Evolutionary conservation across 2,329 filamentous ascomycete species (phyloP).

Genomic region (Alternaria alternata): DNA sequence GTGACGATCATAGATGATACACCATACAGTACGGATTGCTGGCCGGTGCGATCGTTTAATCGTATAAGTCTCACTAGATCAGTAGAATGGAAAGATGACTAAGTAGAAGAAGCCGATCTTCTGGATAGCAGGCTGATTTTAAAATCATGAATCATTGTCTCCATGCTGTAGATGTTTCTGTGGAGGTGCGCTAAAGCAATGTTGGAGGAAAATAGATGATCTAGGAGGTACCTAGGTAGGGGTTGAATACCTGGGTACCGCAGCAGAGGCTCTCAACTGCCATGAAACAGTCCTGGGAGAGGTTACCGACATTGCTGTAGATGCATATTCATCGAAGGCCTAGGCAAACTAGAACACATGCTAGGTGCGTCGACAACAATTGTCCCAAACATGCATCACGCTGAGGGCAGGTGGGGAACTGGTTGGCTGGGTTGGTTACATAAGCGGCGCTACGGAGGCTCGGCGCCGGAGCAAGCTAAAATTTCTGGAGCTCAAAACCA

Average conservation of each 20-base stretch:
- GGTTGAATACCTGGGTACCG: neutral
- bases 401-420: neutral
- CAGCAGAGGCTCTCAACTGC: neutral
- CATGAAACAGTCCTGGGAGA: neutral
- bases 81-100: neutral
- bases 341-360: neutral
- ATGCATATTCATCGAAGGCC: neutral
- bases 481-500: conserved; percentile 35
- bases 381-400: neutral
- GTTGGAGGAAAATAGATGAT: neutral
- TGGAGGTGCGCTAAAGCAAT: neutral
- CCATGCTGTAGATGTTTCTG: neutral
- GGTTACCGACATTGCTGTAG: neutral
- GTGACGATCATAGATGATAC: neutral
- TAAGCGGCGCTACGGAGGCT: conserved; percentile 31
- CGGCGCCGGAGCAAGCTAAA: conserved; percentile 30
- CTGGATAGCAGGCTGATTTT: neutral
- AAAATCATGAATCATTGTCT: neutral
- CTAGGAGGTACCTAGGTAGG: neutral
- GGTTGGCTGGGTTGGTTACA: conserved; percentile 10
- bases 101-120: neutral
- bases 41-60: neutral
- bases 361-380: neutral
- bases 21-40: neutral
- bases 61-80: neutral